Base-by-base conservation (phyloP, 176 grass and related monocot species). In the Hyparrhenia diplandra region DNA sequence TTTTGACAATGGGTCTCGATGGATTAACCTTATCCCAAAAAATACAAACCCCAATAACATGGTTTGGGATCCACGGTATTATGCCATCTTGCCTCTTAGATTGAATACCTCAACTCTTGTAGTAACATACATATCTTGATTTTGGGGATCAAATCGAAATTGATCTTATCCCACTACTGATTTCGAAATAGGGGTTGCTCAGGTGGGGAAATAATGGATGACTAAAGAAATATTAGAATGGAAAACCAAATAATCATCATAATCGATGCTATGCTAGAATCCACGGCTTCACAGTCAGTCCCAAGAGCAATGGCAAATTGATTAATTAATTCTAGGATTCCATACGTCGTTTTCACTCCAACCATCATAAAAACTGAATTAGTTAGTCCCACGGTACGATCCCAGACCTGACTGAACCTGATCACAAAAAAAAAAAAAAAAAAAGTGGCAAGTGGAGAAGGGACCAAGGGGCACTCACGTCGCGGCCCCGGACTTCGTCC, bases 391-490 rank as follows among this genome's bases (percentile, higher is more conserved):
- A 28, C 23, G 13, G 24, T 45, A 45, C 23, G 13, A 29, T 47
- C 64, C 5, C 64, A 36, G 35, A 36, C 23, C 31, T 42, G 63
- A 74, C 69, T 43, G 12, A 4, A 71, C 17, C 24, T 6, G 30
- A 3, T 36, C 40, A 52, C 6, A 65, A 64, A 40, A 8, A 42
- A 36, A 36, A 32, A 32, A 32, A 2, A 32, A 2, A 32, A 32
- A 32, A 68, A 1, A 28, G 13, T 1, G 4, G 8, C 3, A 35
- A 47, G 11, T 34, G 23, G 59, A 3, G 10, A 18, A 52, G 8
- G 3, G 63, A 55, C 2, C 1, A 8, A 73, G 45, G 2, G 5
- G 54, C 14, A 83, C 83, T 90, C 79, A 90, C 88, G 16, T 90
- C 0, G 43, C 20, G 36, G 67, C 23, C 34, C 17, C 67, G 12